Evolutionary conservation across 495 filamentous ascomycete genomes (phyloP).

Genomic region (Melanomma pulvis-pyrius): DNA sequence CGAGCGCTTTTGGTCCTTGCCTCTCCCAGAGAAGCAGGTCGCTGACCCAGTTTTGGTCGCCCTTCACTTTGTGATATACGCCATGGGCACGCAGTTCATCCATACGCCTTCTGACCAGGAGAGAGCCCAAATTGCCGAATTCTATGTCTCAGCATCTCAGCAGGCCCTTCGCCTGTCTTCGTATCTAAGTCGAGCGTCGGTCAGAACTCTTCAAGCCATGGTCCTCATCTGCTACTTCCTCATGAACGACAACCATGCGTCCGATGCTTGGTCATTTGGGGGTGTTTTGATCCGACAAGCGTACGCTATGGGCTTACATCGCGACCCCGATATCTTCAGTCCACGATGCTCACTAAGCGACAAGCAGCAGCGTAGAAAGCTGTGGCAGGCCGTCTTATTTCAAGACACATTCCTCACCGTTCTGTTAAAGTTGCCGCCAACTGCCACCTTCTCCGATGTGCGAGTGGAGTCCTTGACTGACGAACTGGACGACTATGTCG

Average conservation of each 20-base stretch:
- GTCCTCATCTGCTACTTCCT: constrained; percentile 73
- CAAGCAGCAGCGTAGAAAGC: constrained; percentile 69
- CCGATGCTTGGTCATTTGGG: constrained; percentile 74
- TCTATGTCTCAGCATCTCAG: constrained; percentile 73
- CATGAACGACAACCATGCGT: constrained; percentile 77
- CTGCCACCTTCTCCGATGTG: constrained; percentile 72
- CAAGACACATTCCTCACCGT: constrained; percentile 81
- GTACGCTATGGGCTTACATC: constrained; percentile 74
- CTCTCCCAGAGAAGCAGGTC: constrained; percentile 52
- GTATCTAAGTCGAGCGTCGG: constrained; percentile 67
- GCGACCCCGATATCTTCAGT: constrained; percentile 69
- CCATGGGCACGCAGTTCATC: constrained; percentile 73
- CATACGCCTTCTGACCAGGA: constrained; percentile 52
- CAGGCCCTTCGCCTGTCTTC: constrained; percentile 68
- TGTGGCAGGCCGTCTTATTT: constrained; percentile 74
- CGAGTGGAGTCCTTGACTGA: constrained; percentile 63
- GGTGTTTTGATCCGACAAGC: constrained; percentile 71
- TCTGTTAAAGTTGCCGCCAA: constrained; percentile 69
- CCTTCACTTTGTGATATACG: constrained; percentile 69
- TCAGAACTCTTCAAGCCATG: constrained; percentile 73
- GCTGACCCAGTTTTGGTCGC: constrained; percentile 64
- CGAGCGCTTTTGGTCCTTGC: constrained; percentile 66
- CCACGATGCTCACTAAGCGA: constrained; percentile 62
- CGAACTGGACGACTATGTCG: constrained; percentile 49
- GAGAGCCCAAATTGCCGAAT: constrained; percentile 69